Evolutionary conservation across 768 basidiomycete genomes (phyloP).

Genomic region (Mycena polygramma): DNA sequence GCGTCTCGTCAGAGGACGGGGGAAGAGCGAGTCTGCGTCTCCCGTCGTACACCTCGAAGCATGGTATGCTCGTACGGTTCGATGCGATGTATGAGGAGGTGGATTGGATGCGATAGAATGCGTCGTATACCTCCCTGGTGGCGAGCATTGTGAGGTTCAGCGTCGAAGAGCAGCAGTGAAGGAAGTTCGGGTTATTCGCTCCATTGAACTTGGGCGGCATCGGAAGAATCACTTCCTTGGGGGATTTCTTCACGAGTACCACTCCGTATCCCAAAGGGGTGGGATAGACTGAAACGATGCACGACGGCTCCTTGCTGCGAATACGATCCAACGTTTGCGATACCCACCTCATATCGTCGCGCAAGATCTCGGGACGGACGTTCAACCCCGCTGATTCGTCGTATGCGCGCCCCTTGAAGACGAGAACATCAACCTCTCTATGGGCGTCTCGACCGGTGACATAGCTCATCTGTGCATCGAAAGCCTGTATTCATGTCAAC

Average conservation of each 20-base stretch:
- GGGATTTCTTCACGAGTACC: slow-evolving; percentile 26
- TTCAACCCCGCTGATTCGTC: slow-evolving; percentile 1
- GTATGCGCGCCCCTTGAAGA: slow-evolving; percentile 13
- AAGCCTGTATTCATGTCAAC: slow-evolving; percentile 24
- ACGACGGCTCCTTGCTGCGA: slow-evolving; percentile 14
- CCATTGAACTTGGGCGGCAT: slow-evolving; percentile 3
- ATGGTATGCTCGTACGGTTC: not conserved
- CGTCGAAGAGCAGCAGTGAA: slow-evolving; percentile 11
- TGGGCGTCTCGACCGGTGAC: slow-evolving; percentile 7
- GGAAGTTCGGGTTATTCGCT: not conserved
- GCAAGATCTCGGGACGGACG: slow-evolving; percentile 15
- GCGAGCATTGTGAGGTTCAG: not conserved
- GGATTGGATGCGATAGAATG: slow-evolving; percentile 29
- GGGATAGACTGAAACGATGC: slow-evolving; percentile 20
- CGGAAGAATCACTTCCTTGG: slow-evolving; percentile 21
- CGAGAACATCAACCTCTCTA: slow-evolving; percentile 20
- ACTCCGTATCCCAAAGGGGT: slow-evolving; percentile 22
- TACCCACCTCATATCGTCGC: slow-evolving; percentile 14
- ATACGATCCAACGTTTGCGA: slow-evolving; percentile 22
- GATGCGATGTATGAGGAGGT: slow-evolving; percentile 23
- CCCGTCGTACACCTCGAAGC: slow-evolving; percentile 31
- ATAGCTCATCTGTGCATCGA: slow-evolving; percentile 22
- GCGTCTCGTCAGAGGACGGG: slow-evolving; percentile 21
- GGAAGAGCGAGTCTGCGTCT: slow-evolving; percentile 20
- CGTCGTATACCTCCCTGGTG: slow-evolving; percentile 9